Evolutionary conservation across 192 early-diverging fungal genomes (phyloP), one percentile per base, ranked within the genome.

Genomic region (Coemansia umbellata): DNA sequence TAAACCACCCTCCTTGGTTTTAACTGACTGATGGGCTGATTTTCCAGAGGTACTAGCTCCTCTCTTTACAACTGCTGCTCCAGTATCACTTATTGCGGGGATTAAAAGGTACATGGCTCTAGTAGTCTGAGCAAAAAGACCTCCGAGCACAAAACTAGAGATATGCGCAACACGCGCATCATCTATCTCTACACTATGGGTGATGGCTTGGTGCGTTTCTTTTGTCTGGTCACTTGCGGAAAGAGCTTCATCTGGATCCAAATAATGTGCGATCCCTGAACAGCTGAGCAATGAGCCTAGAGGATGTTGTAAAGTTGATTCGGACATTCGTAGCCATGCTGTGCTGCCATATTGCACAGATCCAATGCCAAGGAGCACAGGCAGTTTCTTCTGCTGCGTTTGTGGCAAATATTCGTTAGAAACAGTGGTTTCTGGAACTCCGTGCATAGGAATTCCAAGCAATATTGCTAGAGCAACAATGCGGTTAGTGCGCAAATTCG

Each of bases 391-490:
- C 11, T 55, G 66, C 35, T 69, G 66, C 17, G 43, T 41, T 10
- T 13, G 21, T 11, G 66, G 66, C 50, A 69, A 37, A 28, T 69
- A 58, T 37, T 53, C 55, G 28, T 59, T 63, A 40, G 60, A 63
- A 15, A 50, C 55, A 0, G 60, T 58, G 18, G 67, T 70, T 22
- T 63, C 67, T 9, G 67, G 50, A 39, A 70, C 67, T 15, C 67
- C 67, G 31, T 70, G 67, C 49, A 70, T 11, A 24, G 67, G 67
- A 27, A 70, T 31, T 2, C 67, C 67, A n/a, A 70, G 60, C 50
- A 63, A 30, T 15, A 70, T 37, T 2, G 55, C 67, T 45, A 70
- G 53, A 8, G 67, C 59, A 24, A 58, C 55, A 3, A 39, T 17
- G 9, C 55, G 54, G 39, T 53, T 58, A 3, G 59, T 55, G 6